These are phyloP conservation scores for Grifola frondosa DNA, from an alignment of 1,284 basidiomycete genomes.

Conservation along the genomic window DNA sequence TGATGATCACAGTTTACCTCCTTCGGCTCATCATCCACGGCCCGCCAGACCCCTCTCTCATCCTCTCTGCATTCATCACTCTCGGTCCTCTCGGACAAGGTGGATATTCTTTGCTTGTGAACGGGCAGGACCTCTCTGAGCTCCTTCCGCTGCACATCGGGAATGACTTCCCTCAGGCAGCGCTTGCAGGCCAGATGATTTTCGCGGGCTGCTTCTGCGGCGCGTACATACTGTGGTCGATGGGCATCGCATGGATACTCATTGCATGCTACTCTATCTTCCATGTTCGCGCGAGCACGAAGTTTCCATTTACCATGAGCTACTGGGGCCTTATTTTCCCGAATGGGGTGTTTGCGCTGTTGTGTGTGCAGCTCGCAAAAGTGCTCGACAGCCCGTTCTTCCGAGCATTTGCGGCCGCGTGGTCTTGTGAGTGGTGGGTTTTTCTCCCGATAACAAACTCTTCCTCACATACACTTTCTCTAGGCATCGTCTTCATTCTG, in stretches of 20 bases:
- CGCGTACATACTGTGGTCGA: constrained; percentile 43
- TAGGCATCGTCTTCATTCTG: constrained; percentile 42
- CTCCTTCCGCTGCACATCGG: constrained; percentile 39
- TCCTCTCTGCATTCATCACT: constrained; percentile 52
- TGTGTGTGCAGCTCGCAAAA: constrained; percentile 44
- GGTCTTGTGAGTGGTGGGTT: constrained; percentile 27
- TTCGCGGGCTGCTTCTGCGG: constrained; percentile 41
- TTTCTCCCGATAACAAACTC: not conserved
- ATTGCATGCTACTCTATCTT: constrained; percentile 37
- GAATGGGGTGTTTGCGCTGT: constrained; percentile 47
- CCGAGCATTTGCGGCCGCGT: constrained; percentile 30
- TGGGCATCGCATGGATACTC: constrained; percentile 47
- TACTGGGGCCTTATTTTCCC: constrained; percentile 55
- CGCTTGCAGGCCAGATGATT: constrained; percentile 37
- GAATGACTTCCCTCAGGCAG: constrained; percentile 31
- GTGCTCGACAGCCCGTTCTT: constrained; percentile 44
- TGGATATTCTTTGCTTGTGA: constrained; percentile 53
- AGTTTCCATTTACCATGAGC: constrained; percentile 39
- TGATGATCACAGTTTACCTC: constrained; percentile 47
- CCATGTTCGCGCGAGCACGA: constrained; percentile 26
- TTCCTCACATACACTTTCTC: constrained; percentile 18
- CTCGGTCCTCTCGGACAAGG: constrained; percentile 42
- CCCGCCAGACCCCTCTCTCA: constrained; percentile 35
- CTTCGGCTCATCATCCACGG: constrained; percentile 41
- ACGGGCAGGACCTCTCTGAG: constrained; percentile 44